These are phyloP conservation scores for Meredithiella fracta DNA, from an alignment of 2,329 filamentous ascomycete genomes.

Conservation along the genomic window DNA sequence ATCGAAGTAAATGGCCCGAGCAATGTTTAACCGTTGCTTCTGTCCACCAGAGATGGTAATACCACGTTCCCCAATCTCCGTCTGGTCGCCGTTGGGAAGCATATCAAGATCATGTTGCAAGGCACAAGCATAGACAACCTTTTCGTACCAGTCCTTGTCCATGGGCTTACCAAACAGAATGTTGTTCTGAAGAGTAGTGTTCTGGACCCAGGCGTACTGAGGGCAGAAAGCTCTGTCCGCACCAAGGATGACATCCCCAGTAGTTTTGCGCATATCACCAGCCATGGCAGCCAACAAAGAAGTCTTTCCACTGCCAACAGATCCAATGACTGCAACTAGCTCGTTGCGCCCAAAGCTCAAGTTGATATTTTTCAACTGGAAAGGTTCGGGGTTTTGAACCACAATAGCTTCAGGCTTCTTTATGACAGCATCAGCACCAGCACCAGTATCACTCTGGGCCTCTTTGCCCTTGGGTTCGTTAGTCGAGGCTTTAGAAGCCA, in stretches of 20 bases:
- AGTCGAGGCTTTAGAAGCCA: conserved; percentile 30
- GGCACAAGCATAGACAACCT: conserved; percentile 77
- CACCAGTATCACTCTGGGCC: conserved; percentile 12
- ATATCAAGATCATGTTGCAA: conserved; percentile 76
- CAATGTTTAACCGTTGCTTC: conserved; percentile 90
- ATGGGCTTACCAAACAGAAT: conserved; percentile 75
- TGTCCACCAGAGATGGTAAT: conserved; percentile 93
- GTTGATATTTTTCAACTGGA: conserved; percentile 53
- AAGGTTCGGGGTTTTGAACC: conserved; percentile 49
- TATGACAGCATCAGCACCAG: conserved; percentile 17
- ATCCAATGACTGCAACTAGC: conserved; percentile 69
- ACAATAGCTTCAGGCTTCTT: conserved; percentile 23
- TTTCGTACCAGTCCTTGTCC: conserved; percentile 61
- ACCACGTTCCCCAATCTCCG: conserved; percentile 87
- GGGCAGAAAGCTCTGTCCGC: conserved; percentile 80
- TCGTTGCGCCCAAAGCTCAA: conserved; percentile 57
- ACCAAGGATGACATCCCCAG: conserved; percentile 56
- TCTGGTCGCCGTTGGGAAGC: conserved; percentile 75
- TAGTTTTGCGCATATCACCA: conserved; percentile 80
- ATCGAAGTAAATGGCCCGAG: conserved; percentile 58
- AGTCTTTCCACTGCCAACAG: conserved; percentile 80
- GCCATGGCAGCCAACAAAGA: conserved; percentile 78
- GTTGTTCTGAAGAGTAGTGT: conserved; percentile 71
- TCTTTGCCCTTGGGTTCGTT: conserved; percentile 23
- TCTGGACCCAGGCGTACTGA: conserved; percentile 97